Percentiles rank a stretch among this genome's conserved stretches.
Conservation (phyloP, 176 grass and related monocot species). For the Zea luxurians region DNA sequence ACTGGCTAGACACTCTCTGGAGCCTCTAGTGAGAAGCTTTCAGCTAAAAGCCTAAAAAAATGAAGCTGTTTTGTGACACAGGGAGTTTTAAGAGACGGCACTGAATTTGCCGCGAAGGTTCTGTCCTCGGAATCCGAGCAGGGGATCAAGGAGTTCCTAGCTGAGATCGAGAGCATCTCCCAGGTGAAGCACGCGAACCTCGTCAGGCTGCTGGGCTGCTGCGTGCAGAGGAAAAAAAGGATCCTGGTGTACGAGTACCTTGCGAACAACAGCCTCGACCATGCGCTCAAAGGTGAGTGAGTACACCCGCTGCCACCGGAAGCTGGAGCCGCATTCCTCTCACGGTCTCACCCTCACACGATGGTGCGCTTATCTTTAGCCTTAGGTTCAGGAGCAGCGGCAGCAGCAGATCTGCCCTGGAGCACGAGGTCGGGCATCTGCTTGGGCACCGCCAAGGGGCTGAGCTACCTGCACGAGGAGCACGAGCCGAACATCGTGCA, state of each 20-base stretch:
- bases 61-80: background rate
- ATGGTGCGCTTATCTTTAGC: background rate
- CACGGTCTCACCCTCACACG: too few species aligned
- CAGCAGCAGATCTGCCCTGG: conserved; percentile 28
- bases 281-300: conserved; percentile 39
- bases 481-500: conserved; percentile 50
- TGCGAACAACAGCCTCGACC: conserved; percentile 61
- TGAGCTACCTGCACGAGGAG: conserved; percentile 61
- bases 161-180: conserved; percentile 55
- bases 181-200: conserved; percentile 51
- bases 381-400: conserved; percentile 19
- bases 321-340: background rate
- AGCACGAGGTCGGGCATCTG: conserved; percentile 41
- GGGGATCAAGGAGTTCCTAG: conserved; percentile 60
- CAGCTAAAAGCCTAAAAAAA: background rate
- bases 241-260: conserved; percentile 55
- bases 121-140: conserved; percentile 52
- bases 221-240: conserved; percentile 45
- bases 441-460: conserved; percentile 47
- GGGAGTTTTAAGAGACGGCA: conserved; percentile 52
- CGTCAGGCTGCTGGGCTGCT: conserved; percentile 51
- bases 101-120: conserved; percentile 48
- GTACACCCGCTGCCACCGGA: background rate
- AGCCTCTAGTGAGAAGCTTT: background rate
- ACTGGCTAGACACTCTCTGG: too few species aligned